These are phyloP conservation scores for Mikania micrantha DNA, from an alignment of 129 eudicot genomes.

Conservation along the genomic window DNA sequence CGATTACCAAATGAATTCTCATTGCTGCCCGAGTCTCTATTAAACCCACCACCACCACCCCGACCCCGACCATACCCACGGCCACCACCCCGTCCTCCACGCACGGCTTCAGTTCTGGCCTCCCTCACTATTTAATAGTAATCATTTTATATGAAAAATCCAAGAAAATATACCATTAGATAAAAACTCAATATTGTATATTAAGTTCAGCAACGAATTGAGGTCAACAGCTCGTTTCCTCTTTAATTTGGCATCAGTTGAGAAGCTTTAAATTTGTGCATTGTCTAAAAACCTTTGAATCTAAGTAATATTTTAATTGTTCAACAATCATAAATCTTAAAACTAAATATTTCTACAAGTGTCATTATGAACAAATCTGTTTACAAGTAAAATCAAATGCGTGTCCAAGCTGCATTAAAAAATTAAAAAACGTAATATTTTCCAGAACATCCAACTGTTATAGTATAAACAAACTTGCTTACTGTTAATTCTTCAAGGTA, in stretches of 20 bases:
- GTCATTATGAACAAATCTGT: neutral
- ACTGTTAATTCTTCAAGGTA: neutral
- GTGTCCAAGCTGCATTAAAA: neutral
- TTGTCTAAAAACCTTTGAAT: neutral
- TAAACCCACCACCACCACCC: conserved; percentile 62
- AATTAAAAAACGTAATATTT: too few relatives aligned
- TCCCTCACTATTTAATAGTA: conserved; percentile 54
- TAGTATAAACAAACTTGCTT: neutral
- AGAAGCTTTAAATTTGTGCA: neutral
- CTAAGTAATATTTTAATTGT: too few relatives aligned
- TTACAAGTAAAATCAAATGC: neutral
- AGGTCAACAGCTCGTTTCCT: neutral
- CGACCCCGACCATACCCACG: conserved; percentile 71
- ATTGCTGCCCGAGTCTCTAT: conserved; percentile 46
- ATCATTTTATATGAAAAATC: neutral
- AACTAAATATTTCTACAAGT: neutral
- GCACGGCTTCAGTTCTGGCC: conserved; percentile 55
- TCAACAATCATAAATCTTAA: neutral
- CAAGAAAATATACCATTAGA: neutral
- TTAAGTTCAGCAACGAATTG: neutral
- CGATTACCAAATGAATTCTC: conserved; percentile 28
- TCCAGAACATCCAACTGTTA: neutral
- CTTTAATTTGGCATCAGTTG: neutral
- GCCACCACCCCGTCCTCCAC: conserved; percentile 86
- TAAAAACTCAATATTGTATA: neutral